These are phyloP conservation scores for Lodderomyces metapsilosis DNA, from an alignment of 1,139 yeast genomes.

Conservation along the genomic window DNA sequence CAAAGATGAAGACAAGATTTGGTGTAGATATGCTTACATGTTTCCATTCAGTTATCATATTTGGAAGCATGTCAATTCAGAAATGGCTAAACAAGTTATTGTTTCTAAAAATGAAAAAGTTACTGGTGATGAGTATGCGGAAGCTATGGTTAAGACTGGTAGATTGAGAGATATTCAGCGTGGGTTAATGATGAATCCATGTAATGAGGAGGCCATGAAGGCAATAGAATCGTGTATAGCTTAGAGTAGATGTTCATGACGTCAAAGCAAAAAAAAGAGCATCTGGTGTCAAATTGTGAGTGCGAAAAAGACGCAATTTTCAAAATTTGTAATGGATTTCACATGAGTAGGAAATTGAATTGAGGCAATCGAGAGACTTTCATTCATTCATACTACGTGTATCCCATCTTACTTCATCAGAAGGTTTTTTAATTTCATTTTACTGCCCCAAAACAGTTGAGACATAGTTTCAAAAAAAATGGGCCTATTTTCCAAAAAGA, in stretches of 20 bases:
- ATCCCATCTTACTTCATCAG: too few species aligned
- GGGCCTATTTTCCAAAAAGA: conserved; percentile 3
- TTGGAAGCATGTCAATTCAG: conserved; percentile 63
- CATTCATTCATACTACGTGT: too few species aligned
- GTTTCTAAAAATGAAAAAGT: conserved; percentile 49
- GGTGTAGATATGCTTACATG: conserved; percentile 71
- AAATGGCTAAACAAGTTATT: conserved; percentile 49
- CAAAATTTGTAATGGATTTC: neutral
- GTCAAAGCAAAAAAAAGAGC: neutral
- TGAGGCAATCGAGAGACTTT: too few species aligned
- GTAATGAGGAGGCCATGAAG: conserved; percentile 1
- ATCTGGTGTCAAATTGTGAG: neutral
- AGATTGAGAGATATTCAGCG: conserved; percentile 58
- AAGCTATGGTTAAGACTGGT: conserved; percentile 47
- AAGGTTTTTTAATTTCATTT: too few species aligned
- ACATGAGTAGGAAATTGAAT: too few species aligned
- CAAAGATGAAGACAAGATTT: conserved; percentile 27
- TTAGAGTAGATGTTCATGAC: neutral
- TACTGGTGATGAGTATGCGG: conserved; percentile 51
- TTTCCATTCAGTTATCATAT: conserved; percentile 69
- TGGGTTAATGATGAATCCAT: conserved; percentile 40
- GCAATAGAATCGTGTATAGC: conserved; percentile 2
- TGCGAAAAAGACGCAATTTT: neutral
- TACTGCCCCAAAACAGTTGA: too few species aligned
- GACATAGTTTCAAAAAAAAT: too few species aligned